Evolutionary conservation across 495 filamentous ascomycete genomes (phyloP).

Genomic region (Sporormia fimetaria): DNA sequence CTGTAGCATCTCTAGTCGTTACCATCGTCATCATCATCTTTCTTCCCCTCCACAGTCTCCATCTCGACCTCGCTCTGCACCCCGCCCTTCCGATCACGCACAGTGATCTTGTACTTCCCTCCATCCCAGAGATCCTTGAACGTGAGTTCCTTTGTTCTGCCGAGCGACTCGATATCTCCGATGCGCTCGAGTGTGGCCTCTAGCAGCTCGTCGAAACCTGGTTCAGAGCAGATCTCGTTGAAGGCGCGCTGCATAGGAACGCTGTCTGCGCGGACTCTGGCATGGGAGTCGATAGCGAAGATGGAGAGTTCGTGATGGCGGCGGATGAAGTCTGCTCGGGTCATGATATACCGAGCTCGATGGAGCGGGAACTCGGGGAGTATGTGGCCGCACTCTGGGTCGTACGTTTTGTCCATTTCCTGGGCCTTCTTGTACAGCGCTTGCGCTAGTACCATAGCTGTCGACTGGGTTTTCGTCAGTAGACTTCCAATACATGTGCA

Average conservation of each 20-base stretch:
- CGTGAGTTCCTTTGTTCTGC: conserved; percentile 80
- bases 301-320: conserved; percentile 86
- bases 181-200: conserved; percentile 77
- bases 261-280: conserved; percentile 69
- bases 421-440: conserved; percentile 72
- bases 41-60: conserved; percentile 26
- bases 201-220: conserved; percentile 70
- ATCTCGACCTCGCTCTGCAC: conserved; percentile 30
- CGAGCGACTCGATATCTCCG: conserved; percentile 79
- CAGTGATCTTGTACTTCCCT: conserved; percentile 64
- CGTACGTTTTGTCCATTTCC: conserved; percentile 51
- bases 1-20: not conserved
- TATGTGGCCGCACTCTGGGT: conserved; percentile 56
- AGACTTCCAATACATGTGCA: not conserved
- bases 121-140: conserved; percentile 72
- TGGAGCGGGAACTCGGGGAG: conserved; percentile 76
- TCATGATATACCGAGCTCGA: conserved; percentile 84
- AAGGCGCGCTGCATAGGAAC: conserved; percentile 96
- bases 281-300: conserved; percentile 82
- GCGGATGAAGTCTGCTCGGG: conserved; percentile 86
- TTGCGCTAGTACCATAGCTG: conserved; percentile 86
- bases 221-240: conserved; percentile 57
- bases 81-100: conserved; percentile 41
- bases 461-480: conserved; percentile 41
- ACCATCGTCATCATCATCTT: conserved; percentile 17